A percentile compares a stretch with the other conserved stretches of the same genome.
Conservation (phyloP, 2,329 filamentous ascomycete species). For the Periconia macrospinosa region DNA sequence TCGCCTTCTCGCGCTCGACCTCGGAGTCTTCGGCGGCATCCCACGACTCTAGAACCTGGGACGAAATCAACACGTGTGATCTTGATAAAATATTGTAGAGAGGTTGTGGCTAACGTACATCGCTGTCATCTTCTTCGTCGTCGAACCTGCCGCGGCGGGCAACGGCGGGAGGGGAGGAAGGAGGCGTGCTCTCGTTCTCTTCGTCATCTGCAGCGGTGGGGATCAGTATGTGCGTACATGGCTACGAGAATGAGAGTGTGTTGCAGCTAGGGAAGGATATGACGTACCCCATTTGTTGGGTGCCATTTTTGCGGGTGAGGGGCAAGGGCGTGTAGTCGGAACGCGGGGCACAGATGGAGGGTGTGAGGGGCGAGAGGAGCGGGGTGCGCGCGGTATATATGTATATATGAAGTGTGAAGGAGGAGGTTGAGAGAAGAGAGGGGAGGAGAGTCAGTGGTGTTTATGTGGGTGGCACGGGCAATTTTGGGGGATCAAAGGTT, state of each 20-base stretch:
- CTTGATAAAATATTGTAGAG: constrained; percentile 13
- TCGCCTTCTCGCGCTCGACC: constrained; percentile 91
- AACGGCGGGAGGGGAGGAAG: constrained; percentile 52
- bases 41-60: constrained; percentile 90
- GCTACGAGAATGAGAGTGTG: background rate
- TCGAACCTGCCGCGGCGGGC: constrained; percentile 73
- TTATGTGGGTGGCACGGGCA: background rate
- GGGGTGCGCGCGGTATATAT: background rate
- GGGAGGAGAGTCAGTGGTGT: background rate
- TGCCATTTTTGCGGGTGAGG: constrained; percentile 35
- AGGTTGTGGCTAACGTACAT: constrained; percentile 59
- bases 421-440: constrained; percentile 8
- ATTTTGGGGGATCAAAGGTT: background rate
- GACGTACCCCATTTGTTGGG: constrained; percentile 48
- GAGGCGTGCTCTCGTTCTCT: constrained; percentile 55
- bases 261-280: constrained; percentile 23
- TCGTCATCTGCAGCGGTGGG: constrained; percentile 48
- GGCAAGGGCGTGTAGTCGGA: constrained; percentile 7
- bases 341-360: background rate
- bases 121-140: constrained; percentile 84
- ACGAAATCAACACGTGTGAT: constrained; percentile 20
- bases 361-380: constrained; percentile 1
- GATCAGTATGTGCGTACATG: constrained; percentile 19
- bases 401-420: constrained; percentile 5
- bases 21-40: constrained; percentile 96